Base-by-base conservation (phyloP, 352 stramenopile genomes). In the Phytophthora brassicae region DNA sequence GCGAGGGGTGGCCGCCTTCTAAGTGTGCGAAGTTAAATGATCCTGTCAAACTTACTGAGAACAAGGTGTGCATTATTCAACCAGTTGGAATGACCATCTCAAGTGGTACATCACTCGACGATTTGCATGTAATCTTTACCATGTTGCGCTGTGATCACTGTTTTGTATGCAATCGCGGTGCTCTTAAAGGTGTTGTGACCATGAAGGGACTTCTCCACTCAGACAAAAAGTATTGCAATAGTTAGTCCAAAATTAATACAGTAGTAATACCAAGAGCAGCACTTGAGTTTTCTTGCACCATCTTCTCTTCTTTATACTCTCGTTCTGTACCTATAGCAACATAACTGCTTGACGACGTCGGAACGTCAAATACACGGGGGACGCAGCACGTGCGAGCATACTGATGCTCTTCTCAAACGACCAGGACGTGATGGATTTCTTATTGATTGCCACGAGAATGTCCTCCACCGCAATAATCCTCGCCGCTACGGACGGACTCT, bases 341-440 rank as follows among this genome's bases (percentile, higher is more conserved):
- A 74, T 81, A 50, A 91, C 81, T 11, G 74, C 68, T 4, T 77
- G 79, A 17, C 70, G 74, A 38, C 84, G 82, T 11, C 84, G 82
- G 68, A 94, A 94, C 4, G 84, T 94, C 39, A 94, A 70, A 63
- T 94, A 94, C 33, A 94, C 83, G 23, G 84, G 84, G n/a, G 84
- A 94, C 23, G 84, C 79, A 6, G 84, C 80, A 61, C 79, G 74
- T 20, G 84, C 79, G 14, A 94, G 67, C 82, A 90, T 88, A 43
- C 81, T 84, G 66, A 94, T 94, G 68, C 83, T 95, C 51, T 86
- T 90, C 66, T 93, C 86, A 61, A 94, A 94, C 3, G 84, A 90
- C 62, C 81, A 91, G 17, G 83, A 88, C 35, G 79, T 92, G 71
- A 92, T 92, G 49, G 75, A 87, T 54, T 92, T 95, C 47, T 94